phyloP scores from a whole-genome alignment of 345 rosid species.

The Lagerstroemia speciosa region DNA sequence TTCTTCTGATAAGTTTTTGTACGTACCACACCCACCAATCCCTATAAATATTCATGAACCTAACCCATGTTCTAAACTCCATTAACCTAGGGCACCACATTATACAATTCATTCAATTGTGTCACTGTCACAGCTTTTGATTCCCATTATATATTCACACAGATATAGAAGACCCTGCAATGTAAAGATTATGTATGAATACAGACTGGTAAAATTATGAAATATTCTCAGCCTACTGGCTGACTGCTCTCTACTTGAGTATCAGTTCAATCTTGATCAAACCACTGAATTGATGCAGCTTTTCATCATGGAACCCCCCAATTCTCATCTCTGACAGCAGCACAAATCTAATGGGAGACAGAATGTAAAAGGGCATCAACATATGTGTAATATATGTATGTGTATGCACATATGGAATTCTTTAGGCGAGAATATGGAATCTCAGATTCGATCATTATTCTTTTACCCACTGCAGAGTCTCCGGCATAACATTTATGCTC shows the following conservation, averaged over 20 bases:
- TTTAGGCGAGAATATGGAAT: background rate
- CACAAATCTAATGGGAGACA: background rate
- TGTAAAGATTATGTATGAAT: too few species aligned
- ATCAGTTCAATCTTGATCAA: too few species aligned
- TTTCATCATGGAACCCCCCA: background rate
- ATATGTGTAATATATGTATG: background rate
- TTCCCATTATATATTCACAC: background rate
- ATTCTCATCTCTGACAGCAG: too few species aligned
- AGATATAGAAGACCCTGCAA: too few species aligned
- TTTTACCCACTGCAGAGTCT: too few species aligned
- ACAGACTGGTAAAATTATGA: too few species aligned
- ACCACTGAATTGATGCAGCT: background rate
- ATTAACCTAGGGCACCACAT: background rate
- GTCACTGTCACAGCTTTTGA: background rate
- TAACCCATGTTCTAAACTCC: background rate
- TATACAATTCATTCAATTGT: background rate
- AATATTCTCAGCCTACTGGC: too few species aligned
- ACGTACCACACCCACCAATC: background rate
- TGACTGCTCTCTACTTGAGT: too few species aligned
- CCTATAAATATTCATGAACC: background rate
- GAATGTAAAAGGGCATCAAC: background rate
- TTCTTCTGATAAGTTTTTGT: background rate
- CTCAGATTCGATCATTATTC: background rate
- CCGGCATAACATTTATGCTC: too few species aligned
- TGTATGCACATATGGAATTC: too few species aligned